Base-by-base conservation (phyloP, 768 basidiomycete species). In the Terana coerulea region DNA sequence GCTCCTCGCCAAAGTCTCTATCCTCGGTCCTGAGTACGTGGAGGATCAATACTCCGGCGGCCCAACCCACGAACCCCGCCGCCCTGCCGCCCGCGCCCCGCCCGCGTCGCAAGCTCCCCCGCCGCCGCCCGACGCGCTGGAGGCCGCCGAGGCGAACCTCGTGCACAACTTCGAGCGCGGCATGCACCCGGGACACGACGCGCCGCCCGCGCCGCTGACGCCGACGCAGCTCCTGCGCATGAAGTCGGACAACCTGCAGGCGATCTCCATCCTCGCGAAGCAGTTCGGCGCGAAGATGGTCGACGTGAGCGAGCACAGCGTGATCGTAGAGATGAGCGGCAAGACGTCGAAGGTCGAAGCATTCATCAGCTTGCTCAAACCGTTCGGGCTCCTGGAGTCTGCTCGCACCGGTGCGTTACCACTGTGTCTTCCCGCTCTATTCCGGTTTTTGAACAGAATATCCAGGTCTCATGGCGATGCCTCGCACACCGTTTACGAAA, bases 381-480 rank as follows among this genome's bases (percentile, higher is more conserved):
- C 95, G 8, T 99, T 95, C 59, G 97, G 97, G 31, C 83, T 99
- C 48, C 78, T 99, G 47, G 97, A 99, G 73, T 88, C 92, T 25
- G 95, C 97, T 19, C 75, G 97, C 49, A 94, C 93, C 29, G 95
- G 95, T 95, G 55, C 52, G 81, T 73, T 9, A 29, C 12, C 31
- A 15, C 6, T 5, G 22, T 21, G 21, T 28, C 41, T 49, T 28
- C 14, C 11, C 31, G 24, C 28, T 28, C 52, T 45, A n/a, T 44
- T 15, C 53, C 26, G 47, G 35, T 19, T 7, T 26, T 43, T 12
- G 55, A 28, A 34, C 25, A 15, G 31, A 28, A 22, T 37, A 1
- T 29, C 5, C 55, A 95, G 95, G 95, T 64, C 72, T 91, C 33
- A 99, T 99, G 95, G 95, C 91, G 5, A 97, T 99, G 90, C 97